phyloP scores from a whole-genome alignment of 2,329 filamentous ascomycete species.

The Colletotrichum orbiculare region DNA sequence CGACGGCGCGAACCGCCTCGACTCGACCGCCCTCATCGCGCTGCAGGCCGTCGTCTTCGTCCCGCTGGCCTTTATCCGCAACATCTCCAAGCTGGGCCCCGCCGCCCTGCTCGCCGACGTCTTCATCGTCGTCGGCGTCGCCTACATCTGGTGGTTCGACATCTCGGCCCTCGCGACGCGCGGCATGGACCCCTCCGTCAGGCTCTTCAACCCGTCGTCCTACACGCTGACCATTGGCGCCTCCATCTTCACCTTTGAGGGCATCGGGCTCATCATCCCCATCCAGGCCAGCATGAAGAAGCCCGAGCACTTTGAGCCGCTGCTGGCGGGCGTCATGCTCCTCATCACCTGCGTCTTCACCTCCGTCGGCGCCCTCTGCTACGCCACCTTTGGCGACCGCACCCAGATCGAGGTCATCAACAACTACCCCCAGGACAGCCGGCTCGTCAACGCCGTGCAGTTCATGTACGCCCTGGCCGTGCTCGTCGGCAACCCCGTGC shows the following conservation, averaged over 20 bases:
- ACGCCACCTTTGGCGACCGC: slow-evolving; percentile 76
- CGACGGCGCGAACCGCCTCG: slow-evolving; percentile 59
- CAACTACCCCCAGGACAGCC: slow-evolving; percentile 77
- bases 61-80: slow-evolving; percentile 76
- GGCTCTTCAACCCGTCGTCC: slow-evolving; percentile 74
- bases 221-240: slow-evolving; percentile 79
- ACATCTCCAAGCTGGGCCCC: slow-evolving; percentile 79
- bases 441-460: slow-evolving; percentile 80
- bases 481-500: slow-evolving; percentile 78
- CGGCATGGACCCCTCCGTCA: slow-evolving; percentile 70
- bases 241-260: slow-evolving; percentile 95
- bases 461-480: slow-evolving; percentile 80
- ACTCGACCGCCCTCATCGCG: slow-evolving; percentile 70
- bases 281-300: slow-evolving; percentile 95
- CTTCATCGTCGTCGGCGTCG: slow-evolving; percentile 77
- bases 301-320: slow-evolving; percentile 72
- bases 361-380: slow-evolving; percentile 77
- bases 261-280: slow-evolving; percentile 96
- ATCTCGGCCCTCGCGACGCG: slow-evolving; percentile 64
- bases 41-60: slow-evolving; percentile 73
- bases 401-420: slow-evolving; percentile 81
- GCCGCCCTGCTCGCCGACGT: slow-evolving; percentile 76
- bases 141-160: slow-evolving; percentile 81
- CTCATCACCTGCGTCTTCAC: slow-evolving; percentile 80
- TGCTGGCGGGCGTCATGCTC: slow-evolving; percentile 77